Conservation (phyloP, 176 grass and related monocot genomes). For the Chrysopogon serrulatus region DNA sequence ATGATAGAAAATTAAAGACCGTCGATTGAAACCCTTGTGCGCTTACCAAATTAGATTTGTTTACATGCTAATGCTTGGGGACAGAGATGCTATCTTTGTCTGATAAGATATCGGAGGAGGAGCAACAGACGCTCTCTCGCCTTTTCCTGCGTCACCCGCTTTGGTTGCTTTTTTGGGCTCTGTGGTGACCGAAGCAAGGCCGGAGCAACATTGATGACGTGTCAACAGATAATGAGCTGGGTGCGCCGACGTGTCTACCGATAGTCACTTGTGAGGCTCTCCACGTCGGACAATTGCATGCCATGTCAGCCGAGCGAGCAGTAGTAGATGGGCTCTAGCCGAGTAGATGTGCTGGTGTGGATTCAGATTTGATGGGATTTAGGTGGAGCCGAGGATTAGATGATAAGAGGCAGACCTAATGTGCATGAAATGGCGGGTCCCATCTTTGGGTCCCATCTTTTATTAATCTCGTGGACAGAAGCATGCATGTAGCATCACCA, state of each 20-base stretch:
- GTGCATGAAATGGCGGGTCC: slow-evolving; percentile 10
- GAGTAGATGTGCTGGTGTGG: neutral
- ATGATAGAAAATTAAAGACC: slow-evolving; percentile 13
- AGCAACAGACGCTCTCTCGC: neutral
- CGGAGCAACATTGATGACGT: slow-evolving; percentile 4
- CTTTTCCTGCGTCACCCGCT: neutral
- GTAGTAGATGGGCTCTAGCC: neutral
- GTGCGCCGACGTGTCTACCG: slow-evolving; percentile 26
- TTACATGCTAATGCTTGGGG: neutral
- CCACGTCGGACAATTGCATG: neutral
- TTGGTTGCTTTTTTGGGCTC: neutral
- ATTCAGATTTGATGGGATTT: neutral
- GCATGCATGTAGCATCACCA: neutral
- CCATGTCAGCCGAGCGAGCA: neutral
- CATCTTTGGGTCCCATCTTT: neutral
- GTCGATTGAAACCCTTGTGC: slow-evolving; percentile 17
- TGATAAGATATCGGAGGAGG: slow-evolving; percentile 17
- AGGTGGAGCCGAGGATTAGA: slow-evolving; percentile 5
- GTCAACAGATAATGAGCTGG: slow-evolving; percentile 3
- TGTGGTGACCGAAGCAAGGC: neutral
- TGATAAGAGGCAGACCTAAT: slow-evolving; percentile 33
- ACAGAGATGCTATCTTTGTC: slow-evolving; percentile 10
- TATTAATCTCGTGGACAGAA: neutral
- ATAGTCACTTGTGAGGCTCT: neutral
- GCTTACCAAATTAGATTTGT: slow-evolving; percentile 42